phyloP scores from a whole-genome alignment of 2,329 filamentous ascomycete genomes.

The Cladophialophora bantiana region DNA sequence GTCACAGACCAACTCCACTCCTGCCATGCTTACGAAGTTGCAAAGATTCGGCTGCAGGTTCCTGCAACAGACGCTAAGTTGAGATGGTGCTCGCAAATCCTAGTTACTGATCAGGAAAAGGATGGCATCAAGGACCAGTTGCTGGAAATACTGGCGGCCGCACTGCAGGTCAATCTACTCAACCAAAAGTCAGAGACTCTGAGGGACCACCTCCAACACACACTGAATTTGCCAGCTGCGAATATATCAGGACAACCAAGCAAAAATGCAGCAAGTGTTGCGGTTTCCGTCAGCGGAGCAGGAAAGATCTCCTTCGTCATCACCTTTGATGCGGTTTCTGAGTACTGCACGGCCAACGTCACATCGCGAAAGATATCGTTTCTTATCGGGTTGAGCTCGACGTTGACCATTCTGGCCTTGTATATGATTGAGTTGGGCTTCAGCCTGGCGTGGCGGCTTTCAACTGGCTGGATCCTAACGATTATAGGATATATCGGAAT shows the following conservation, averaged over 20 bases:
- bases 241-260: neutral
- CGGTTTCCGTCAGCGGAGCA: neutral
- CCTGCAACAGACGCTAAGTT: slow-evolving; percentile 9
- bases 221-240: neutral
- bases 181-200: slow-evolving; percentile 3
- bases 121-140: slow-evolving; percentile 2
- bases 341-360: slow-evolving; percentile 6
- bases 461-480: slow-evolving; percentile 12
- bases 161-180: slow-evolving; percentile 4
- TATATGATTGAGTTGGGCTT: slow-evolving; percentile 8
- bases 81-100: slow-evolving; percentile 12
- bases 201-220: neutral
- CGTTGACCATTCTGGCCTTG: neutral
- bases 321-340: slow-evolving; percentile 12
- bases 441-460: slow-evolving; percentile 4
- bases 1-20: neutral
- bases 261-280: neutral
- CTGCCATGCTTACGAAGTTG: slow-evolving; percentile 8
- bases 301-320: slow-evolving; percentile 8
- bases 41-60: slow-evolving; percentile 11
- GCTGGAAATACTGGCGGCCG: slow-evolving; percentile 10
- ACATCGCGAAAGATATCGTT: slow-evolving; percentile 9
- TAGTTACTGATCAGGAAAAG: neutral
- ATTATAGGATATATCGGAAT: slow-evolving; percentile 11
- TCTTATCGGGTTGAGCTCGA: slow-evolving; percentile 3